Base-by-base conservation (phyloP, 768 basidiomycete species). In the Xerocomellus chrysenteron region DNA sequence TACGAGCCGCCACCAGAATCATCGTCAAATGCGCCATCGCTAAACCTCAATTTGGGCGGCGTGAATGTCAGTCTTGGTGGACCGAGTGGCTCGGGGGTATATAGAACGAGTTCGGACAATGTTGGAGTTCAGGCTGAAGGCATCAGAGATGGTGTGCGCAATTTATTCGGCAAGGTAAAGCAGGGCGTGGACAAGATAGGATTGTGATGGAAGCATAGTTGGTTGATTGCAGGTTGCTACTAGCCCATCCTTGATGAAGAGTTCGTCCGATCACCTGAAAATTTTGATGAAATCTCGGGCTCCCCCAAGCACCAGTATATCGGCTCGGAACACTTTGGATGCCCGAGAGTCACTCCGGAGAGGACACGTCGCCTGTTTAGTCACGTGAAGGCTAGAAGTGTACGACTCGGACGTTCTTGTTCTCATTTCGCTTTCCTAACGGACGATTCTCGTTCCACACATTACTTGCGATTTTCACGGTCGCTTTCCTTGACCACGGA, bases 1-100 rank as follows among this genome's bases (percentile, higher is more conserved):
- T 91, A 84, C 66, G 88, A 85, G 50, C 88, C 85, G 24, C 91
- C 86, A 5, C 86, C 84, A 6, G 91, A 92, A 70, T 85, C 88
- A 11, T 81, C 83, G 4, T 79, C 82, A 33, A 87, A 76, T 54
- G 84, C 87, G 19, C 90, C 94, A 1, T 81, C 87, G n/a, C 74
- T 97, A 58, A 97, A 94, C 67, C 78, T 98, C 26, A 94, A 94
- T 65, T 83, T 98, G 26, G 95, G 93, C 11, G 90, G 90, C 0
- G 92, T 97, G 56, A 94, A 94, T 68, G 85, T 97, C 42, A 93
- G 88, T 60, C 81, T 97, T n/a, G 94, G 94, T n/a, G 94, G 94
- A 12, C 75, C 88, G 16, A 83, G 80, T 36, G 89, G 89, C 9
- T 84, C 87, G 2, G 94, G 94, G 3, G 83, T 97, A 21, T 97